Evolutionary conservation across 257 asterid genomes (phyloP).

Genomic region (Fraxinus anomala): DNA sequence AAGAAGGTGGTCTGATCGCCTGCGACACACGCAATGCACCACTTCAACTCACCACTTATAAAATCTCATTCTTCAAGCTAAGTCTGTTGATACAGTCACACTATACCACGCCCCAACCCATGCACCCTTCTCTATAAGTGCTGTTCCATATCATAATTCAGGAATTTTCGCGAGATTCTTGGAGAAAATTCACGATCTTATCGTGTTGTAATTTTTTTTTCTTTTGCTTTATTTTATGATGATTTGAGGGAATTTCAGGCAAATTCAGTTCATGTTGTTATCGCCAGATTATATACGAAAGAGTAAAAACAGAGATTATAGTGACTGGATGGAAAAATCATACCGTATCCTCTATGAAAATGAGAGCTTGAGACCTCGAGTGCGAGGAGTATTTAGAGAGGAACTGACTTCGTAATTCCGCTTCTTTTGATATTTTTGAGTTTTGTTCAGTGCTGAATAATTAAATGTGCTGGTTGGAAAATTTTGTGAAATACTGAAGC

Average conservation of each 20-base stretch:
- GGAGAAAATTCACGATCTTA: conserved; percentile 21
- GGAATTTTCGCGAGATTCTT: conserved; percentile 25
- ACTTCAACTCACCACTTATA: background rate
- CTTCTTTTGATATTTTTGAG: too few relatives aligned
- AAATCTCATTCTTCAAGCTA: background rate
- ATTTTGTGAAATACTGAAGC: background rate
- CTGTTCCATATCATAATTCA: background rate
- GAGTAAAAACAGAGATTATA: background rate
- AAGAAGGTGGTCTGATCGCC: conserved; percentile 22
- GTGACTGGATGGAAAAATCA: background rate
- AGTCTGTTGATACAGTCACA: conserved; percentile 8
- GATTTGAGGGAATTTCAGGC: conserved; percentile 26
- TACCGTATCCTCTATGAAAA: background rate
- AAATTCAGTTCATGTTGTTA: background rate
- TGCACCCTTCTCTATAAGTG: background rate
- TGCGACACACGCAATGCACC: conserved; percentile 51
- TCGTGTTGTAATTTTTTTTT: background rate
- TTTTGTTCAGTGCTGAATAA: conserved; percentile 19
- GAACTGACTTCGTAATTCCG: conserved; percentile 5
- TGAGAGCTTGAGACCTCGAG: background rate
- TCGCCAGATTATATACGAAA: background rate
- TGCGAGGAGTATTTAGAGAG: background rate
- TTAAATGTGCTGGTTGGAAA: background rate
- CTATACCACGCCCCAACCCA: conserved; percentile 1
- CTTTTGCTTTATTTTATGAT: conserved; percentile 24